Evolutionary conservation across 805 yeast genomes (phyloP).

Genomic region (Groenewaldozyma salmanticensis): DNA sequence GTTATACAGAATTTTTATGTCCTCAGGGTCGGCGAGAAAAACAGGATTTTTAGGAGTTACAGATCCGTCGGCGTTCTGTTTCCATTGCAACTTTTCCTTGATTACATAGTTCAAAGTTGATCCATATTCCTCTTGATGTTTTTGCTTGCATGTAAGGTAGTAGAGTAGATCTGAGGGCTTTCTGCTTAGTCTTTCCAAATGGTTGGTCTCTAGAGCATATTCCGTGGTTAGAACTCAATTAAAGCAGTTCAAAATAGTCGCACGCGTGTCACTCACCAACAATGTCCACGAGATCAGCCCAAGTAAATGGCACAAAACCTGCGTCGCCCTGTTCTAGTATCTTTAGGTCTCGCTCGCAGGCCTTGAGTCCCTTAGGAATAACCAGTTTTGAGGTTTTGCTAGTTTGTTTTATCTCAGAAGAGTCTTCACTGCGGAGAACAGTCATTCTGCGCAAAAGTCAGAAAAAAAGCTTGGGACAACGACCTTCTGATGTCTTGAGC

Average conservation of each 20-base stretch:
- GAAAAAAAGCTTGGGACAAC: no score
- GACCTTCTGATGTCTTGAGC: no score
- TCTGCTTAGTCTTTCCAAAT: slow-evolving; percentile 9
- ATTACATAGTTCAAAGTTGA: slow-evolving; percentile 13
- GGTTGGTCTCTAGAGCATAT: slow-evolving; percentile 6
- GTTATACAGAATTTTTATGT: slow-evolving; percentile 39
- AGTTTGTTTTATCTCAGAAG: no score
- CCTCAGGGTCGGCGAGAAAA: slow-evolving; percentile 19
- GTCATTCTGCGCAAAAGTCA: no score
- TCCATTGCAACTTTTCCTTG: slow-evolving; percentile 14
- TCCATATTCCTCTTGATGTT: slow-evolving; percentile 12
- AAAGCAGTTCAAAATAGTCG: not conserved
- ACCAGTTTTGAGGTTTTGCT: no score
- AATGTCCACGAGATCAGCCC: slow-evolving; percentile 19
- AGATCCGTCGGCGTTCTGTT: slow-evolving; percentile 3
- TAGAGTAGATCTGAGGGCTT: slow-evolving; percentile 12
- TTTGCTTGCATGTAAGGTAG: slow-evolving; percentile 11
- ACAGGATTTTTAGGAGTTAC: slow-evolving; percentile 8
- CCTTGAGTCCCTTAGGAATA: not conserved
- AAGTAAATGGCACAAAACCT: slow-evolving; percentile 17
- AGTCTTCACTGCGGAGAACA: no score
- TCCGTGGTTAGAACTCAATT: no score
- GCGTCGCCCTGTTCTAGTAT: slow-evolving; percentile 13
- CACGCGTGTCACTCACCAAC: slow-evolving; percentile 11
- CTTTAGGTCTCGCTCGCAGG: not conserved